A percentile compares a stretch with the other conserved stretches of the same genome.
Evolutionary conservation across 2,329 filamentous ascomycete genomes (phyloP).

Genomic region (Xylariaceae sp.): DNA sequence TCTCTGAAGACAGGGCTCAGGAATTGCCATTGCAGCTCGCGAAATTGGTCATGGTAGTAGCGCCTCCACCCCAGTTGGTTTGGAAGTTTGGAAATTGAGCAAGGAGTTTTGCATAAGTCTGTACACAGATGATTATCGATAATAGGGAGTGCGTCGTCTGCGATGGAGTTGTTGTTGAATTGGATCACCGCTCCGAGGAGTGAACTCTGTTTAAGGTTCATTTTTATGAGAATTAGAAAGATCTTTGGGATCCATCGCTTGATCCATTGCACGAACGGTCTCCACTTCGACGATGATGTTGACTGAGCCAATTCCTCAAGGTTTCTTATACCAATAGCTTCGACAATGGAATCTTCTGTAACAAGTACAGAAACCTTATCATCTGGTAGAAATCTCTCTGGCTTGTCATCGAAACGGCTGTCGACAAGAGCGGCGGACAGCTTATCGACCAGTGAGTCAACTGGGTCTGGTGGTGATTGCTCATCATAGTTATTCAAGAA

Average conservation of each 20-base stretch:
- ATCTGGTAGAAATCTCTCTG: too few species aligned
- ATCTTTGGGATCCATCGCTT: not conserved
- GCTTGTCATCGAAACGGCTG: not conserved
- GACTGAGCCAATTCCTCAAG: too few species aligned
- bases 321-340: not conserved
- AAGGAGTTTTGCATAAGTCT: not conserved
- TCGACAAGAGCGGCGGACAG: not conserved
- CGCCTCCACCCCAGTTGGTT: not conserved
- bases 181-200: not conserved
- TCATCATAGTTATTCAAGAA: too few species aligned
- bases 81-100: not conserved
- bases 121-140: not conserved
- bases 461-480: not conserved
- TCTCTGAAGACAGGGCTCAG: not conserved
- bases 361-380: not conserved
- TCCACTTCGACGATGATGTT: not conserved
- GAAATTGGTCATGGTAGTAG: not conserved
- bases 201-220: not conserved
- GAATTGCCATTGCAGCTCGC: conserved; percentile 2
- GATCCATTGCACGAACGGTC: not conserved
- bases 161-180: not conserved
- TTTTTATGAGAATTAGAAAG: not conserved
- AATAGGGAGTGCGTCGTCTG: not conserved
- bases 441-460: not conserved
- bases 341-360: not conserved